phyloP scores from a whole-genome alignment of 1,284 basidiomycete species.

The Tranzscheliella williamsii region DNA sequence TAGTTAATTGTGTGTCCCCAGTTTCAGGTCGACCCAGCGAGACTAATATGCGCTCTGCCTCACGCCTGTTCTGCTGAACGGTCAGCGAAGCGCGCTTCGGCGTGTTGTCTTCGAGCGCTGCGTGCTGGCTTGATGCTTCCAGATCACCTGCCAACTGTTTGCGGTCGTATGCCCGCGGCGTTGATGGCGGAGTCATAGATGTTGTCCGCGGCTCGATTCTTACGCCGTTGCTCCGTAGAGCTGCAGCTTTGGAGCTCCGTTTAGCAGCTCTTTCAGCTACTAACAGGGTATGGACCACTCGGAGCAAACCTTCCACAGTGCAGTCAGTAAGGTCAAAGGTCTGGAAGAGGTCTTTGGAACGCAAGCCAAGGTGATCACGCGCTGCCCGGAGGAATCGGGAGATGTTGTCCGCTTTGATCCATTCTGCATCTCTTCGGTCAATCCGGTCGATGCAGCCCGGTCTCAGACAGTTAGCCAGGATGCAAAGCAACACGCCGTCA shows the following conservation, averaged over 20 bases:
- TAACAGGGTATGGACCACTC: constrained; percentile 44
- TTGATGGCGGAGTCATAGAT: constrained; percentile 35
- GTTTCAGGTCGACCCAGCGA: constrained; percentile 12
- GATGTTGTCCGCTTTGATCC: constrained; percentile 46
- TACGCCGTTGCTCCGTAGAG: constrained; percentile 11
- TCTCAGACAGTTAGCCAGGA: constrained; percentile 36
- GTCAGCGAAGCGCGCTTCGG: constrained; percentile 11
- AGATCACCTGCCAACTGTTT: constrained; percentile 28
- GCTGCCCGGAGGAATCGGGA: constrained; percentile 46
- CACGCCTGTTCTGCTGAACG: constrained; percentile 30
- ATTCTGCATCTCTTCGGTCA: constrained; percentile 43
- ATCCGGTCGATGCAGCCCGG: constrained; percentile 33
- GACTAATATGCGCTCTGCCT: constrained; percentile 39
- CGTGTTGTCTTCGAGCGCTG: constrained; percentile 16
- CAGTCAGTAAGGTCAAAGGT: constrained; percentile 43
- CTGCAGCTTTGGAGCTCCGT: constrained; percentile 14
- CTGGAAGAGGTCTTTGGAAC: constrained; percentile 47
- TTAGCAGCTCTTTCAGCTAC: constrained; percentile 20
- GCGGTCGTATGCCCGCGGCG: constrained; percentile 22
- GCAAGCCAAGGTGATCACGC: constrained; percentile 42
- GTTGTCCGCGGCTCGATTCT: constrained; percentile 31
- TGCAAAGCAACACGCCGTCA: constrained; percentile 48
- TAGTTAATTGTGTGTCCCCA: constrained; percentile 1
- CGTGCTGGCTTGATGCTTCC: no score
- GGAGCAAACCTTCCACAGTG: constrained; percentile 40